Base-by-base conservation (phyloP, 2,329 filamentous ascomycete genomes). In the Pseudogymnoascus sp. region DNA sequence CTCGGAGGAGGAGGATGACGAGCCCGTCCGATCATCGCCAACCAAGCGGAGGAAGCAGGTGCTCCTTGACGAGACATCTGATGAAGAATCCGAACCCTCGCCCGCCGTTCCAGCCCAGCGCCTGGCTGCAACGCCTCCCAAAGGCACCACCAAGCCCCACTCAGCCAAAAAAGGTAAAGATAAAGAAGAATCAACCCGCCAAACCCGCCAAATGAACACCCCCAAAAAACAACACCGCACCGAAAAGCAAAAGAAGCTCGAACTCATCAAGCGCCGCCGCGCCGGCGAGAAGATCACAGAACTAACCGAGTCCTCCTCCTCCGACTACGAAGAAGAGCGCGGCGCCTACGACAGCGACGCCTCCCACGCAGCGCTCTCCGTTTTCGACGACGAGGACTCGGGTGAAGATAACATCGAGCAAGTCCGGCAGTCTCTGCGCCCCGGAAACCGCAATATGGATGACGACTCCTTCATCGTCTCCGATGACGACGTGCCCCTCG, bases 381-480 rank as follows among this genome's bases (percentile, higher is more conserved):
- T 79, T 47, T 82, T 80, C 16, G 78, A 76, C 5, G 81, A 84
- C 62, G 80, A 80, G 6, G 82, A 80, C 64, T 80, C 82, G 42
- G 75, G 80, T 18, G 65, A 66, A 42, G 68, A 67, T 8, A 64
- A 66, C 6, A 62, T 68, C 38, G 66, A 65, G 37, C 62, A 60
- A 23, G 61, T 21, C 42, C 62, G 31, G 33, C 63, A 59, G 21
- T 63, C 33, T 10, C 56, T 33, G 60, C 64, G 64, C 23, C 63
- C 47, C 12, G 63, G 67, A 28, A 59, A 59, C 60, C 64, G 18
- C 37, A 66, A 62, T 60, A 66, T 60, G 62, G 73, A 73, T 10
- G 71, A 73, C 3, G 73, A 77, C 2, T 83, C 84, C 65, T 91
- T 91, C 65, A 80, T 92, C 18, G 77, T 81, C 1, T 78, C 88